phyloP scores from a whole-genome alignment of 2,329 filamentous ascomycete genomes.

The Phyllosticta ampelicida region DNA sequence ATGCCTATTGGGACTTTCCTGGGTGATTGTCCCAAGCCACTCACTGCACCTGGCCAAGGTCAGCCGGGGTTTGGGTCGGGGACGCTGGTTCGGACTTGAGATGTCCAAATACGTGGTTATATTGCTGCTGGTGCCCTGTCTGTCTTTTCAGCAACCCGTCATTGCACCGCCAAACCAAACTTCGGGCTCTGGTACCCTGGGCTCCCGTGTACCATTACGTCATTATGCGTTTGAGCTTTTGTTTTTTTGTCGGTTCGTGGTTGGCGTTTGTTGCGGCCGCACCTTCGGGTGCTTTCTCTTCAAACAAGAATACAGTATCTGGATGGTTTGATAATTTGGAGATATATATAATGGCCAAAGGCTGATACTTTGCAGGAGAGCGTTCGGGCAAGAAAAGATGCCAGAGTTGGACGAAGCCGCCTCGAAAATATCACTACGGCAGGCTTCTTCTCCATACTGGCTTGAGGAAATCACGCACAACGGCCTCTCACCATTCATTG shows the following conservation, averaged over 20 bases:
- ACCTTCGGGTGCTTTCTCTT: background rate
- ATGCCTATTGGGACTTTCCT: background rate
- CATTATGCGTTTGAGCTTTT: background rate
- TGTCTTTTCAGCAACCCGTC: background rate
- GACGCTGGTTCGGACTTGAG: background rate
- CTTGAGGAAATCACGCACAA: conserved; percentile 4
- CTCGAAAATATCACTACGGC: background rate
- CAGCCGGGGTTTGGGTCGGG: background rate
- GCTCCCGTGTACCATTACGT: background rate
- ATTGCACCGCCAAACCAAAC: background rate
- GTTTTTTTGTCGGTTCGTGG: background rate
- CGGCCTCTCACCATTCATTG: conserved; percentile 8
- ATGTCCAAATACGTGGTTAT: background rate
- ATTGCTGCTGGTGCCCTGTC: background rate
- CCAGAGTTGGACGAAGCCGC: background rate
- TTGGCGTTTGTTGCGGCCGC: background rate
- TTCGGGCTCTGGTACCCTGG: background rate
- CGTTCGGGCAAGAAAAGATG: background rate
- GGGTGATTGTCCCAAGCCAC: background rate
- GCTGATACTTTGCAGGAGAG: background rate
- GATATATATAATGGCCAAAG: too few species aligned
- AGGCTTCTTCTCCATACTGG: conserved; percentile 1
- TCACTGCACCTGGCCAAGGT: background rate
- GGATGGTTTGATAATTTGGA: too few species aligned
- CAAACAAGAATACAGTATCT: background rate